phyloP scores from a whole-genome alignment of 2,329 filamentous ascomycete species.

The Colletotrichum eremochloae region DNA sequence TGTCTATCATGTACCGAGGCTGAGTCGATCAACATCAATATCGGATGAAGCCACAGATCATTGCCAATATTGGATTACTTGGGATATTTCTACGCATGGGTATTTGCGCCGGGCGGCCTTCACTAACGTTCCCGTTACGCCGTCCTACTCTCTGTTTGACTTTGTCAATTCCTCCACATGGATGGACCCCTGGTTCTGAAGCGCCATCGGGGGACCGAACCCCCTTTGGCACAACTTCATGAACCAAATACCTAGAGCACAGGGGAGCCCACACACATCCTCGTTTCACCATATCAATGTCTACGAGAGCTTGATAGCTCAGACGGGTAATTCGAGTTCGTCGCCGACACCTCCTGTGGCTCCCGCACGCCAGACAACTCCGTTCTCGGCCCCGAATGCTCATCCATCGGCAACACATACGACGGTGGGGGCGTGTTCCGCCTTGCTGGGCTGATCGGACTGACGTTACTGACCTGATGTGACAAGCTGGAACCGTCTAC shows the following conservation, averaged over 20 bases:
- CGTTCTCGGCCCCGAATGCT: slow-evolving; percentile 20
- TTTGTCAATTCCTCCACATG: background rate
- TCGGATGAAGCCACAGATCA: background rate
- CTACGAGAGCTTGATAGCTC: slow-evolving; percentile 10
- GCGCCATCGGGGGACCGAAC: background rate
- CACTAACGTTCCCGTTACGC: background rate
- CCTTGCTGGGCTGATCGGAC: slow-evolving; percentile 24
- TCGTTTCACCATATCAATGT: background rate
- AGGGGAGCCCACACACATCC: background rate
- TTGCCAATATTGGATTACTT: background rate
- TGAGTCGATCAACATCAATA: background rate
- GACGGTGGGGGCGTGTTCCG: slow-evolving; percentile 33
- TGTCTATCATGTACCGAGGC: background rate
- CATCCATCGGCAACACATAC: slow-evolving; percentile 27
- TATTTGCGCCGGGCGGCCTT: background rate
- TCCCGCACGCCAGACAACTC: slow-evolving; percentile 25
- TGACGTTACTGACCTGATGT: slow-evolving; percentile 27
- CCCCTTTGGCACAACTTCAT: background rate
- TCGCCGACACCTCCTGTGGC: slow-evolving; percentile 30
- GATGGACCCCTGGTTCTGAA: background rate
- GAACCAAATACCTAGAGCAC: background rate
- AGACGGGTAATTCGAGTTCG: slow-evolving; percentile 13
- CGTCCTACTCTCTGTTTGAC: background rate
- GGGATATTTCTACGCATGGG: background rate
- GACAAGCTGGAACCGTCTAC: slow-evolving; percentile 11